Percentiles rank a stretch among this genome's conserved stretches.
These are phyloP conservation scores for Colletotrichum caudatum DNA, from an alignment of 2,329 filamentous ascomycete species.

Conservation along the genomic window DNA sequence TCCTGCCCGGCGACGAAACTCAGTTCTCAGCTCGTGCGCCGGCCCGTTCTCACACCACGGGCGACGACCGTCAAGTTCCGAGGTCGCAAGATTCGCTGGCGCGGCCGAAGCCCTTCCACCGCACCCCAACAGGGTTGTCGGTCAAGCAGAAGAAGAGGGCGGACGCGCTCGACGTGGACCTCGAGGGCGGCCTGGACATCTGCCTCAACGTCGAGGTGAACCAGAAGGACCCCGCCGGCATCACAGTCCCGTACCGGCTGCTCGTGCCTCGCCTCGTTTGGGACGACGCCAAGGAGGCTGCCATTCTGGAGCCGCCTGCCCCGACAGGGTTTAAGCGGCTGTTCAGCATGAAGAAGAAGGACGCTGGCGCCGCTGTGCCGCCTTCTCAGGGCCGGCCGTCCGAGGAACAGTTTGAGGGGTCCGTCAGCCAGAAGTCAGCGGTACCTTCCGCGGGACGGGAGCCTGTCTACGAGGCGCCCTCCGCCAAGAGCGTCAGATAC, in stretches of 20 bases:
- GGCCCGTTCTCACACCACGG: constrained; percentile 46
- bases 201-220: constrained; percentile 91
- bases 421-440: constrained; percentile 1
- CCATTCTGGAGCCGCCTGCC: constrained; percentile 44
- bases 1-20: constrained; percentile 24
- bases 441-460: constrained; percentile 39
- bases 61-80: constrained; percentile 43
- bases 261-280: constrained; percentile 84
- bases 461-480: constrained; percentile 28
- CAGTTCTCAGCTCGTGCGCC: constrained; percentile 34
- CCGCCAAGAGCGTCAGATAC: constrained; percentile 23
- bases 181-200: constrained; percentile 88
- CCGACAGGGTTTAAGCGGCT: constrained; percentile 58
- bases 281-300: constrained; percentile 50
- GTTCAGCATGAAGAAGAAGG: constrained; percentile 57
- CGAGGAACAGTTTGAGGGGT: constrained; percentile 27
- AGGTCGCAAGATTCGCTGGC: constrained; percentile 30
- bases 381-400: constrained; percentile 19
- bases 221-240: constrained; percentile 85
- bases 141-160: constrained; percentile 69
- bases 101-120: constrained; percentile 65
- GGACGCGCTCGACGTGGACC: constrained; percentile 72
- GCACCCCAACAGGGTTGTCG: constrained; percentile 77
- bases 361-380: constrained; percentile 3
- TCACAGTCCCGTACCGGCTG: constrained; percentile 87